phyloP scores from a whole-genome alignment of 2,329 filamentous ascomycete genomes.

The Amesomyces nigricolor region DNA sequence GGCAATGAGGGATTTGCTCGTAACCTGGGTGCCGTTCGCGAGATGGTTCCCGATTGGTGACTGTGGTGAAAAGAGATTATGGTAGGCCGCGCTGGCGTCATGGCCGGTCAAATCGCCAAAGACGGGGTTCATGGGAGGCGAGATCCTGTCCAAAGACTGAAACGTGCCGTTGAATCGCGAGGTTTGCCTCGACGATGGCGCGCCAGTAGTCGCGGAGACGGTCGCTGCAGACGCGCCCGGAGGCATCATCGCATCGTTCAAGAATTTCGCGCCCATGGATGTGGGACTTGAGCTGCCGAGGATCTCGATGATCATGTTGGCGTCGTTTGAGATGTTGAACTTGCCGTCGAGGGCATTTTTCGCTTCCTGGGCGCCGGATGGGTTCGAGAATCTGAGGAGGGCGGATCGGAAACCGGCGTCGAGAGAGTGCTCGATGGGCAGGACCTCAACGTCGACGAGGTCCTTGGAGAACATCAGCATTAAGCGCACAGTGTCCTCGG shows the following conservation, averaged over 20 bases:
- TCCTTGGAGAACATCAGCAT: conserved; percentile 58
- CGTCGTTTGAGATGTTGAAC: conserved; percentile 44
- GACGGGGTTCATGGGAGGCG: conserved; percentile 52
- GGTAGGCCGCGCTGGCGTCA: conserved; percentile 49
- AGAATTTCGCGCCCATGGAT: conserved; percentile 43
- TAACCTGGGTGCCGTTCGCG: conserved; percentile 53
- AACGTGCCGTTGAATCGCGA: conserved; percentile 59
- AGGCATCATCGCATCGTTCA: conserved; percentile 39
- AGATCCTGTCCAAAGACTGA: conserved; percentile 55
- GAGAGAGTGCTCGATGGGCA: conserved; percentile 44
- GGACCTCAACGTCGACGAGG: conserved; percentile 45
- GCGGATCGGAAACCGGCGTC: conserved; percentile 49
- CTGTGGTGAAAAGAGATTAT: conserved; percentile 65
- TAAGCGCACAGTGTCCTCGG: conserved; percentile 47
- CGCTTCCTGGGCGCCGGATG: conserved; percentile 50
- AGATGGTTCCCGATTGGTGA: conserved; percentile 67
- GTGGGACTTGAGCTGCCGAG: conserved; percentile 38
- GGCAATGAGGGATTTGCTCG: conserved; percentile 63
- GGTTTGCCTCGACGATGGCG: conserved; percentile 45
- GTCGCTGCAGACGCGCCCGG: conserved; percentile 38
- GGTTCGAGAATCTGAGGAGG: conserved; percentile 48
- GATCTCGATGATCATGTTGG: conserved; percentile 54
- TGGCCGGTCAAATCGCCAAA: conserved; percentile 55
- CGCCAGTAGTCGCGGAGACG: conserved; percentile 41
- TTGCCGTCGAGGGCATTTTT: conserved; percentile 54